Conservation (phyloP, 1,284 basidiomycete genomes). For the Tylopilus orsonianus region DNA sequence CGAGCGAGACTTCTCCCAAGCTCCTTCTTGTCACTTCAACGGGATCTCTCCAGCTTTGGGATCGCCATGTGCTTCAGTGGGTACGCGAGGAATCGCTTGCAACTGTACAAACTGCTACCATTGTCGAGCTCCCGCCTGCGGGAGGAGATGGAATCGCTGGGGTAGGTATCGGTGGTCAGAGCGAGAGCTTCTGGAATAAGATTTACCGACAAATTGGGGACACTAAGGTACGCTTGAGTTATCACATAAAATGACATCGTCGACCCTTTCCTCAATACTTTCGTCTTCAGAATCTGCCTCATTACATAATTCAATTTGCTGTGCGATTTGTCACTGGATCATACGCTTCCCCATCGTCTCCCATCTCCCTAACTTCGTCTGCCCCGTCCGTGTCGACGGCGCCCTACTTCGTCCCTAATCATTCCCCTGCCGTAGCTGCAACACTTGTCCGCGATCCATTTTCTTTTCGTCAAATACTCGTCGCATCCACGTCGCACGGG, state of each 20-base stretch:
- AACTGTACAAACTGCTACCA: slow-evolving; percentile 60
- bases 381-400: slow-evolving; percentile 28
- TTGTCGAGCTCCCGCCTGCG: slow-evolving; percentile 78
- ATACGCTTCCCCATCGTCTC: slow-evolving; percentile 41
- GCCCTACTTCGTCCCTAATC: slow-evolving; percentile 29
- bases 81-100: slow-evolving; percentile 82
- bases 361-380: slow-evolving; percentile 35
- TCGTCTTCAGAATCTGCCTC: slow-evolving; percentile 61
- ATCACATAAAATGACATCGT: background rate
- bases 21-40: slow-evolving; percentile 72
- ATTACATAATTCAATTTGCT: slow-evolving; percentile 66
- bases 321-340: slow-evolving; percentile 75
- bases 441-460: slow-evolving; percentile 72
- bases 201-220: slow-evolving; percentile 62
- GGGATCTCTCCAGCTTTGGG: slow-evolving; percentile 79
- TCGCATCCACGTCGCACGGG: slow-evolving; percentile 70
- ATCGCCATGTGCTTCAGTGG: slow-evolving; percentile 68
- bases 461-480: slow-evolving; percentile 84
- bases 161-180: background rate
- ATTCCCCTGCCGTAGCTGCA: slow-evolving; percentile 33
- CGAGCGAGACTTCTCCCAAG: slow-evolving; percentile 39
- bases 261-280: background rate
- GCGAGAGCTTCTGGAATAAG: slow-evolving; percentile 57
- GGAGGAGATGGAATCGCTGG: slow-evolving; percentile 16
- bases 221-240: slow-evolving; percentile 47